Conservation (phyloP, 225 moss, liverwort and hornwort species). For the Neckera pumila region DNA sequence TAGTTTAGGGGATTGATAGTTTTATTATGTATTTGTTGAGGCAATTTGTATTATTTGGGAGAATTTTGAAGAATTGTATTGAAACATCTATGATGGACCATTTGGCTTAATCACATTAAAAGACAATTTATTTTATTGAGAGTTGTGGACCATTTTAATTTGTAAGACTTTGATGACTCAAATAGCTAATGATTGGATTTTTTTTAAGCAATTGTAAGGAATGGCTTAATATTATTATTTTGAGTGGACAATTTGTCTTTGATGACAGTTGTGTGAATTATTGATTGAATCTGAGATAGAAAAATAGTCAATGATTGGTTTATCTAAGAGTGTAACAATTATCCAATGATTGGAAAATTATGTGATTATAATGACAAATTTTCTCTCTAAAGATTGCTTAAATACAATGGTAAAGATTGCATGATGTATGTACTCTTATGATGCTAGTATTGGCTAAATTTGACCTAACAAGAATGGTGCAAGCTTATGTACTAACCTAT, state of each 20-base stretch:
- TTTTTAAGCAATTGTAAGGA: not conserved
- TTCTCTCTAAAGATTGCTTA: not conserved
- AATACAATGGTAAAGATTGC: not conserved
- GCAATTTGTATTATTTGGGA: not conserved
- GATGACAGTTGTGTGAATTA: not conserved
- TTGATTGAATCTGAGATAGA: not conserved
- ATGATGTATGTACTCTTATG: not conserved
- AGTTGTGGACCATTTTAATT: not conserved
- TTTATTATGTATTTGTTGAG: not conserved
- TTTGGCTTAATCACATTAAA: too few species aligned
- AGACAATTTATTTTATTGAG: not conserved
- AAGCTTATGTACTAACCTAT: too few species aligned
- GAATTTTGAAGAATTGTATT: not conserved
- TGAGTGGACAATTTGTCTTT: not conserved
- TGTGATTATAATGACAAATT: not conserved
- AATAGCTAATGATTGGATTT: not conserved
- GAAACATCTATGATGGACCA: not conserved
- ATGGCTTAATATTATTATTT: not conserved
- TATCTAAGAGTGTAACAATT: not conserved
- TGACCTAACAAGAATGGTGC: too few species aligned
- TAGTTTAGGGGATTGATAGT: not conserved
- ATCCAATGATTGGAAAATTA: rapidly evolving
- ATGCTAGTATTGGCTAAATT: too few species aligned
- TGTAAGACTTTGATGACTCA: not conserved
- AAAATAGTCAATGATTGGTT: not conserved